Evolutionary conservation across 805 yeast species (phyloP), one percentile per base, ranked within the genome.

Genomic region (Ascoidea asiatica): DNA sequence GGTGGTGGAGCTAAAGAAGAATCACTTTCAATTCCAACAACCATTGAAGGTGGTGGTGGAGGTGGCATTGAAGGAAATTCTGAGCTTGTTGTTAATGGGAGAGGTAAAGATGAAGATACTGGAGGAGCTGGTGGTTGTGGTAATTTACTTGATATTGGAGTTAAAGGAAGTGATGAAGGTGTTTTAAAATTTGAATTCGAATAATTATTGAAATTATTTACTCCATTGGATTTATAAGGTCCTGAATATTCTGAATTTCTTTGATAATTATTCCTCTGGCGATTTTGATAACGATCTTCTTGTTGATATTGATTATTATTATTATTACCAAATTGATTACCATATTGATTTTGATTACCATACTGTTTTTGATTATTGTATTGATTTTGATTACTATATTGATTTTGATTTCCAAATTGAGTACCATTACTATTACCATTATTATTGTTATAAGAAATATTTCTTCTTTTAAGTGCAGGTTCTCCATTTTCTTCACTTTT

Each of bases 81-180:
- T 15, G 15, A 29, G n/a, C n/a, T n/a, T 29, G 35, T 11, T 11
- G 35, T 8, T 29, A 11, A 11, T 7, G 33, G 33, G 6, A 11
- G 33, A 23, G 33, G 33, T 23, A 15, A 15, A 29, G 35, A 15
- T 11, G 35, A 15, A 29, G 35, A 3, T 2, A 3, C 35, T 29
- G 35, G 35, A 22, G 46, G 41, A 2, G 48, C 43, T 33, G 44
- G 44, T 13, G 42, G 38, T 19, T 40, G 36, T 19, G 42, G 42
- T 29, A 23, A 49, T 6, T 41, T 33, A 3, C 45, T 49, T 2
- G 52, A 48, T 33, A 53, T 42, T 19, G 46, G 39, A 2, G 50
- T 37, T 5, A 44, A 43, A 21, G 42, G 43, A 17, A 46, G 39
- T n/a, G 44, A 40, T 8, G 42, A 22, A 6, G 20, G 5, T 17